These are phyloP conservation scores for Trichoderma harzianum DNA, from an alignment of 2,329 filamentous ascomycete genomes.

Conservation along the genomic window DNA sequence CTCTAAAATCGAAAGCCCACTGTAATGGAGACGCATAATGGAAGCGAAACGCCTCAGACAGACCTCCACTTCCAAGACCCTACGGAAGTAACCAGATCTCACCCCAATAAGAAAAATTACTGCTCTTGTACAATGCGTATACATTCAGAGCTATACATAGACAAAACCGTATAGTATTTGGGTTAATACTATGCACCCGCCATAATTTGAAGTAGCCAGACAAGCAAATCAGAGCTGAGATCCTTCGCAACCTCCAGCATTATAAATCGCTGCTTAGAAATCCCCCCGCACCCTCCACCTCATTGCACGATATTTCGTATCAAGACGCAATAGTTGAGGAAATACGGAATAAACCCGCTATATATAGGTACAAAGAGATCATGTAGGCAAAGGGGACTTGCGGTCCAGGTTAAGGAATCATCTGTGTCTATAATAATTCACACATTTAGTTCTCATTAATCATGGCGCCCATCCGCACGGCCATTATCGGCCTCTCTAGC, in stretches of 20 bases:
- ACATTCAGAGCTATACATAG: neutral
- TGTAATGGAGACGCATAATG: neutral
- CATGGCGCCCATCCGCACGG: slow-evolving; percentile 53
- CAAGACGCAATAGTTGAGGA: neutral
- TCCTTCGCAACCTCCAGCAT: neutral
- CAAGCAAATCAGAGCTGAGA: neutral
- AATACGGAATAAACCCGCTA: neutral
- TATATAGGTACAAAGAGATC: neutral
- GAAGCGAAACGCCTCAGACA: neutral
- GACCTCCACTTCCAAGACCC: neutral
- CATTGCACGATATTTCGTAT: neutral
- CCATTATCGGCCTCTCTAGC: slow-evolving; percentile 56
- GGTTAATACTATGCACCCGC: neutral
- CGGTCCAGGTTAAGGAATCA: neutral
- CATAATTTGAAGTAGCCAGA: neutral
- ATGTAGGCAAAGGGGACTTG: too few species aligned
- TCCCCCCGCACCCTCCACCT: neutral
- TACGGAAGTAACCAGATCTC: neutral
- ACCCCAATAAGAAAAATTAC: neutral
- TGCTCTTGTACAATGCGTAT: neutral
- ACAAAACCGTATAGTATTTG: neutral
- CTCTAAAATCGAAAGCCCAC: neutral
- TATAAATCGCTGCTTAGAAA: slow-evolving; percentile 12
- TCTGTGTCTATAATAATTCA: neutral
- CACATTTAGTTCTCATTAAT: neutral